Evolutionary conservation across 2,329 filamentous ascomycete species (phyloP), one percentile per base, ranked within the genome.

Genomic region (Verticillium nubilum): DNA sequence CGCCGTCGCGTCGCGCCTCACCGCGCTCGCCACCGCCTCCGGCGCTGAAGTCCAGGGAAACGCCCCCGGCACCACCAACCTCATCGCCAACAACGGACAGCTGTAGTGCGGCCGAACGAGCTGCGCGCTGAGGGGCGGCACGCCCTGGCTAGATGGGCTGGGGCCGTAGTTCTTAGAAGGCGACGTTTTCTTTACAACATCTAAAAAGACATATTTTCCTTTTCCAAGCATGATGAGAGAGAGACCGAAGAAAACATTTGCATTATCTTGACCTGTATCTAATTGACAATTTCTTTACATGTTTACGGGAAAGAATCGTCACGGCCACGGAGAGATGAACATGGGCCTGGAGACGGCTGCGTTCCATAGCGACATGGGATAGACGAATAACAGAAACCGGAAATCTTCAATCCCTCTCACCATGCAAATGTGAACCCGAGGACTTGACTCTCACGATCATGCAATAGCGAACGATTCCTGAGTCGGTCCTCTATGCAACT

Each of bases 11-110:
- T 64, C 75, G 60, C 74, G 78, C 63, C 80, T 88, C 68, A 80
- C 80, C 74, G 69, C 74, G 61, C 78, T 88, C 27, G 85, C 83
- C 52, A 65, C 66, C n/a, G 63, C 69, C 37, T 77, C 78, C 2
- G 78, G 78, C 47, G 78, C 80, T 4, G 50, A 55, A 5, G 82
- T 84, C 58, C 52, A 53, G 33, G 69, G 70, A 61, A 83, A 82
- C 67, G 66, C 65, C 17, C 62, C 58, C 33, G 73, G 71, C 54
- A 86, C 83, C 4, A 85, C 82, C 23, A 70, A 64, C 64, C 67
- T 79, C 62, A 86, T 86, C 64, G 83, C 81, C 67, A 84, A 84
- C 75, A 86, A 86, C 69, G 83, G 82, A 60, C 70, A 72, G 63
- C 59, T 62, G 57, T 72, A 57, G 56, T 57, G 42, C 19, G n/a